Conservation (phyloP, 2,329 filamentous ascomycete species). For the Monilinia laxa region DNA sequence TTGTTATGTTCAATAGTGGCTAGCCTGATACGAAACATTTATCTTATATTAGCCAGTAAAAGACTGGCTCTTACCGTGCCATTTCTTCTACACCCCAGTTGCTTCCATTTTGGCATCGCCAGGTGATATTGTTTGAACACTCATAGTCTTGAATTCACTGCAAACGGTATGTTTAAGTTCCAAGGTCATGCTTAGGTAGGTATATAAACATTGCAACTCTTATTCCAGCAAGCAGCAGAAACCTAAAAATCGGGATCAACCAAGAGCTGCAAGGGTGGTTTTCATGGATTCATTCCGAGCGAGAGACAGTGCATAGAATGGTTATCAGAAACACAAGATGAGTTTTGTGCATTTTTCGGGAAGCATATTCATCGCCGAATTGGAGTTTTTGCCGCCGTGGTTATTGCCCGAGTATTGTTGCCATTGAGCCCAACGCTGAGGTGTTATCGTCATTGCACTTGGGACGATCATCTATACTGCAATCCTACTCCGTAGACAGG, state of each 20-base stretch:
- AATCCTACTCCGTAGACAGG: too few relatives aligned
- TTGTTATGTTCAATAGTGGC: too few relatives aligned
- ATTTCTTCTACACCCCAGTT: neutral
- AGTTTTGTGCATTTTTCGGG: neutral
- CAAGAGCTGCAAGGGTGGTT: neutral
- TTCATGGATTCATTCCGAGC: too few relatives aligned
- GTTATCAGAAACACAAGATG: neutral
- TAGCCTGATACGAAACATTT: too few relatives aligned
- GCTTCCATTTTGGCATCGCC: too few relatives aligned
- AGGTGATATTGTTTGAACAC: neutral
- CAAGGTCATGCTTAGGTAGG: too few relatives aligned
- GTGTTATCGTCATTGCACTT: neutral
- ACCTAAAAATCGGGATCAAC: neutral
- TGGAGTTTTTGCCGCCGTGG: too few relatives aligned
- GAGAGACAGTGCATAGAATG: neutral
- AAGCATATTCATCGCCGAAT: neutral
- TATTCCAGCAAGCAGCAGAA: neutral
- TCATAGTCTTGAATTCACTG: neutral
- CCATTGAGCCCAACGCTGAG: neutral
- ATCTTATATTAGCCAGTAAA: neutral
- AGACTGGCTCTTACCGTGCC: neutral
- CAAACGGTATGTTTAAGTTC: neutral
- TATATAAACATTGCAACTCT: neutral
- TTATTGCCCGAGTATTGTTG: neutral
- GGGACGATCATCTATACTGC: neutral